These are phyloP conservation scores for Wickerhamiella pararugosa DNA, from an alignment of 1,139 yeast species.

Conservation along the genomic window DNA sequence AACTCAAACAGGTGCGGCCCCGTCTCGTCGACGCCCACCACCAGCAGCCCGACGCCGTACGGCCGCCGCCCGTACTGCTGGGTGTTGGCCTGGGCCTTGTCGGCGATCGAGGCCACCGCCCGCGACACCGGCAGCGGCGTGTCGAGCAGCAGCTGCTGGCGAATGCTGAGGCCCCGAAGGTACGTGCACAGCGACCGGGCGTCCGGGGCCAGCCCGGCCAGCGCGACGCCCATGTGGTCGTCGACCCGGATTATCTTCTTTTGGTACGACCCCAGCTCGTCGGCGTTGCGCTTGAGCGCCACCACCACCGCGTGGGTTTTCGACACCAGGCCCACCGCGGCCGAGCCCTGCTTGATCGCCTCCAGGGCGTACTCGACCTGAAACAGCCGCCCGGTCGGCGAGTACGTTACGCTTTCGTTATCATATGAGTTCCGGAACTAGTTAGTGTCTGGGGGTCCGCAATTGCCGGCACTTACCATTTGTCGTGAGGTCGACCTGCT, in stretches of 20 bases:
- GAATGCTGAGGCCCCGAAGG: conserved; percentile 83
- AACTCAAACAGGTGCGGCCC: conserved; percentile 93
- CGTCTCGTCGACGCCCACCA: conserved; percentile 85
- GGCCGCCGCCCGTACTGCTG: conserved; percentile 90
- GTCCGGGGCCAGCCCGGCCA: conserved; percentile 97
- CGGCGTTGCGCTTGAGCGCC: conserved; percentile 90
- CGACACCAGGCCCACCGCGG: conserved; percentile 87
- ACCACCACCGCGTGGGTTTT: conserved; percentile 79
- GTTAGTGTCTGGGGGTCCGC: conserved; percentile 13
- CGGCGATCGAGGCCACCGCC: conserved; percentile 80
- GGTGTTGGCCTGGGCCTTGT: conserved; percentile 93
- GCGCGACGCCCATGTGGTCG: conserved; percentile 83
- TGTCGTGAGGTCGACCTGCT: background rate
- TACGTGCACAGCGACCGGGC: conserved; percentile 84
- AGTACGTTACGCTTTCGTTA: conserved; percentile 92
- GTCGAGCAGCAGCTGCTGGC: conserved; percentile 70
- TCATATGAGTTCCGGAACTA: conserved; percentile 96
- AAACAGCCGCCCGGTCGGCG: conserved; percentile 93
- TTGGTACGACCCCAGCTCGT: conserved; percentile 92
- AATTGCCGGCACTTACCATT: background rate
- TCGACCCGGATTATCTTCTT: conserved; percentile 85
- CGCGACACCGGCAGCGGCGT: conserved; percentile 75
- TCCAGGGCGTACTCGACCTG: conserved; percentile 93
- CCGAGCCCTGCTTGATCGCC: conserved; percentile 96
- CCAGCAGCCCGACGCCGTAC: conserved; percentile 86